These are phyloP conservation scores for Metarhizium sp. DNA, from an alignment of 2,329 filamentous ascomycete species.

Conservation along the genomic window DNA sequence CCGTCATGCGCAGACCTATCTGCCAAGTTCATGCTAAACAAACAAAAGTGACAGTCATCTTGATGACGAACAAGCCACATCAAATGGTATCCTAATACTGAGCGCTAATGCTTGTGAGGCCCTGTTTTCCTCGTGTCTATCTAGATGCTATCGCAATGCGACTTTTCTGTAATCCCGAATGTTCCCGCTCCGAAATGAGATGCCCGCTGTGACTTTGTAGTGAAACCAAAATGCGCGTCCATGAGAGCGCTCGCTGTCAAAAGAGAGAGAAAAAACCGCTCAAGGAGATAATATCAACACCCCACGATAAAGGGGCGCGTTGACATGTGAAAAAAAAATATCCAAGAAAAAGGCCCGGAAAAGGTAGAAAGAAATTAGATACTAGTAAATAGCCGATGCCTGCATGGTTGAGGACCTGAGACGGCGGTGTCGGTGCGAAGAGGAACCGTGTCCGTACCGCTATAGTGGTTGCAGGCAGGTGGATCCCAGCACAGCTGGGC, in stretches of 20 bases:
- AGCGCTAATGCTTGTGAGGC: neutral
- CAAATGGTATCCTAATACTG: conserved; percentile 7
- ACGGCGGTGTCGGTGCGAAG: neutral
- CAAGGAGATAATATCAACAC: neutral
- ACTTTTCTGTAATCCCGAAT: neutral
- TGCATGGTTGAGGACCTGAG: no score
- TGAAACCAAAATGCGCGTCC: neutral
- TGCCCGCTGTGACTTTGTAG: neutral
- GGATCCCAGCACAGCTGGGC: conserved; percentile 4
- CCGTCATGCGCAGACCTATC: conserved; percentile 3
- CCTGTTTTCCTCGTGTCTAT: neutral
- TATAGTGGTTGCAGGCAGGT: neutral
- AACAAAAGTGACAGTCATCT: neutral
- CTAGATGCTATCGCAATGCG: neutral
- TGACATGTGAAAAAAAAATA: neutral
- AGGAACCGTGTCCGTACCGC: neutral
- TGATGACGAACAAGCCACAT: conserved; percentile 1
- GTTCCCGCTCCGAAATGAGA: neutral
- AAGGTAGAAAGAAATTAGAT: neutral
- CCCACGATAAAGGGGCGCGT: neutral
- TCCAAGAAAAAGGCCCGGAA: neutral
- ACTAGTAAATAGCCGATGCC: no score
- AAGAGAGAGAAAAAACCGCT: neutral
- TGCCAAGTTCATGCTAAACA: neutral
- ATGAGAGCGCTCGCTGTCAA: neutral